Evolutionary conservation across 225 moss, liverwort and hornwort species (phyloP).

Genomic region (Bryoerythrophyllum caledonicum): DNA sequence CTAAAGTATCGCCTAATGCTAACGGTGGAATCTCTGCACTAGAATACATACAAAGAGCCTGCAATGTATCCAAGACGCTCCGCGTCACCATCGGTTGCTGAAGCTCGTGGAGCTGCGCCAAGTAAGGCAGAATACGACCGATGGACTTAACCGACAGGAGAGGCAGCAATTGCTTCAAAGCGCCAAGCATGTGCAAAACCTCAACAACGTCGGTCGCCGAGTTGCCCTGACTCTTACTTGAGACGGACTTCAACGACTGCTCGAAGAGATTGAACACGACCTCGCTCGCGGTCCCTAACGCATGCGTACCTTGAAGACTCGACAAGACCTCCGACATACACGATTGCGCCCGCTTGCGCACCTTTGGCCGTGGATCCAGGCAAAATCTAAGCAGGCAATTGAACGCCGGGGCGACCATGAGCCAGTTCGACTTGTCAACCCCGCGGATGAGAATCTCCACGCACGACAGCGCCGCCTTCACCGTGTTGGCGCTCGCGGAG

Average conservation of each 20-base stretch:
- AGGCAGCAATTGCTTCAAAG: slow-evolving; percentile 72
- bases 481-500: slow-evolving; percentile 55
- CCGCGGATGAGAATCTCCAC: slow-evolving; percentile 59
- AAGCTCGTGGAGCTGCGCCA: slow-evolving; percentile 76
- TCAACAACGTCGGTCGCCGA: slow-evolving; percentile 68
- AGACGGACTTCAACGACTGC: slow-evolving; percentile 65
- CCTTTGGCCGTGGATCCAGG: slow-evolving; percentile 89
- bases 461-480: slow-evolving; percentile 73
- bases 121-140: slow-evolving; percentile 68
- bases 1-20: slow-evolving; percentile 71
- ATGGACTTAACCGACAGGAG: slow-evolving; percentile 75
- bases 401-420: slow-evolving; percentile 59
- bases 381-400: slow-evolving; percentile 69
- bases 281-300: slow-evolving; percentile 74
- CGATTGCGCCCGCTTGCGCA: slow-evolving; percentile 85
- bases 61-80: slow-evolving; percentile 80
- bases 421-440: slow-evolving; percentile 79
- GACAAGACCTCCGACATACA: slow-evolving; percentile 73
- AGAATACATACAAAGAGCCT: slow-evolving; percentile 68
- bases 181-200: slow-evolving; percentile 91
- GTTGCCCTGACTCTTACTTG: slow-evolving; percentile 25
- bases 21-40: slow-evolving; percentile 70
- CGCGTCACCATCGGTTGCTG: slow-evolving; percentile 84
- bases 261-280: slow-evolving; percentile 77
- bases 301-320: slow-evolving; percentile 63